These are phyloP conservation scores for Verticillium longisporum DNA, from an alignment of 2,329 filamentous ascomycete genomes.

Conservation along the genomic window DNA sequence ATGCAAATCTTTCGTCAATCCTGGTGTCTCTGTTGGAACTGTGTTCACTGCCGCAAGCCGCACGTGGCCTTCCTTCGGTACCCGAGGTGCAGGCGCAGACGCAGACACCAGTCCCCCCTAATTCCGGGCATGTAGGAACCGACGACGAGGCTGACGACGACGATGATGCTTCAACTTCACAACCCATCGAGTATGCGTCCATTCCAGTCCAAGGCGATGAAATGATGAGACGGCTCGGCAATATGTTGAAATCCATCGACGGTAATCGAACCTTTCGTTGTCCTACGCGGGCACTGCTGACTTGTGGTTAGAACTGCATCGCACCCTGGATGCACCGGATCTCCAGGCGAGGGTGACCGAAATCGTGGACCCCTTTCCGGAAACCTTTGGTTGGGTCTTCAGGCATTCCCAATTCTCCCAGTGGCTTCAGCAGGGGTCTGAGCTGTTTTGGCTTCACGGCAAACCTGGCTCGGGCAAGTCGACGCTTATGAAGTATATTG, in stretches of 20 bases:
- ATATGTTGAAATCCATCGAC: not conserved
- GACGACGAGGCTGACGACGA: no score
- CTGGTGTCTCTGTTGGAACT: not conserved
- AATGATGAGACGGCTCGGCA: not conserved
- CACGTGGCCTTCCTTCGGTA: no score
- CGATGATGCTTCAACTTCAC: no score
- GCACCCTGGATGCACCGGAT: not conserved
- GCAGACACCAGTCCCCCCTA: no score
- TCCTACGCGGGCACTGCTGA: not conserved
- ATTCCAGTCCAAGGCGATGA: not conserved
- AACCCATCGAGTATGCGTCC: no score
- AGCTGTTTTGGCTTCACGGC: conserved; percentile 29
- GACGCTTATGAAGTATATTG: conserved; percentile 33
- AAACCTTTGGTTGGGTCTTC: conserved; percentile 31
- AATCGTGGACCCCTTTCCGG: not conserved
- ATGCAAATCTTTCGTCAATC: not conserved
- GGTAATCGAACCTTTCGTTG: not conserved
- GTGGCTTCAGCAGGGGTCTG: conserved; percentile 18
- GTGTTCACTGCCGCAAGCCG: not conserved
- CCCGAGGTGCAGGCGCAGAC: no score
- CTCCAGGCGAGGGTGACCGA: not conserved
- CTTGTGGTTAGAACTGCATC: not conserved
- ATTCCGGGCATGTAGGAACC: no score
- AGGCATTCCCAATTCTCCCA: conserved; percentile 14
- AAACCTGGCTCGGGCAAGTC: conserved; percentile 41